Percentiles rank a stretch among this genome's conserved stretches.
phyloP scores from a whole-genome alignment of 208 protist genomes.

The Giardia muris region DNA sequence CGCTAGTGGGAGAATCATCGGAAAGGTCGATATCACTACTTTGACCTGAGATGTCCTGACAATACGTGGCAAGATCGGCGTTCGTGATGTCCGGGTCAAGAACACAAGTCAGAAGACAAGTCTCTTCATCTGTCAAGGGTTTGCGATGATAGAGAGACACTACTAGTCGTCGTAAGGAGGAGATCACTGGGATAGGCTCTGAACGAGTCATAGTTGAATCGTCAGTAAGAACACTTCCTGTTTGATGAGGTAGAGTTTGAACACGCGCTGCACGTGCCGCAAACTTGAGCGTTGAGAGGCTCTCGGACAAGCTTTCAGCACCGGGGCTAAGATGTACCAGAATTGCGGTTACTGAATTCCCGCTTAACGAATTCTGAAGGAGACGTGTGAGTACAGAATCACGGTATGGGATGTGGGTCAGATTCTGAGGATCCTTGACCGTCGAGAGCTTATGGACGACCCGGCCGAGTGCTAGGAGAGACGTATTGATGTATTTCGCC shows the following conservation, averaged over 20 bases:
- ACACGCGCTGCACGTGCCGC: constrained; percentile 24
- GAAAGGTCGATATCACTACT: no score
- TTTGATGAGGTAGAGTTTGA: background rate
- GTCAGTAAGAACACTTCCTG: background rate
- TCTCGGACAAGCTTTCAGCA: constrained; percentile 34
- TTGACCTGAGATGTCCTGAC: no score
- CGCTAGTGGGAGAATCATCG: no score
- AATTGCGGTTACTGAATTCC: constrained; percentile 46
- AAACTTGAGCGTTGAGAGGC: constrained; percentile 34
- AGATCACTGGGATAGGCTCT: no score
- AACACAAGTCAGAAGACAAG: no score
- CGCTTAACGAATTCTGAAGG: constrained; percentile 49
- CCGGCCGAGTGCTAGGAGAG: constrained; percentile 47
- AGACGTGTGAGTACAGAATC: constrained; percentile 47
- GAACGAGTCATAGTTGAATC: no score
- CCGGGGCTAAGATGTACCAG: constrained; percentile 41
- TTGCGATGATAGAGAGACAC: no score
- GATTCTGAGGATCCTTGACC: background rate
- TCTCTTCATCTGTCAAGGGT: no score
- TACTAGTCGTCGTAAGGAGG: no score
- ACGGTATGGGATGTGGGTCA: constrained; percentile 39
- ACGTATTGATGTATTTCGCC: constrained; percentile 50
- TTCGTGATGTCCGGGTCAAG: no score
- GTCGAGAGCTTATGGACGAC: constrained; percentile 46
- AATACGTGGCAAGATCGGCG: no score